Base-by-base conservation (phyloP, 2,329 filamentous ascomycete species). In the Monilinia polystroma region DNA sequence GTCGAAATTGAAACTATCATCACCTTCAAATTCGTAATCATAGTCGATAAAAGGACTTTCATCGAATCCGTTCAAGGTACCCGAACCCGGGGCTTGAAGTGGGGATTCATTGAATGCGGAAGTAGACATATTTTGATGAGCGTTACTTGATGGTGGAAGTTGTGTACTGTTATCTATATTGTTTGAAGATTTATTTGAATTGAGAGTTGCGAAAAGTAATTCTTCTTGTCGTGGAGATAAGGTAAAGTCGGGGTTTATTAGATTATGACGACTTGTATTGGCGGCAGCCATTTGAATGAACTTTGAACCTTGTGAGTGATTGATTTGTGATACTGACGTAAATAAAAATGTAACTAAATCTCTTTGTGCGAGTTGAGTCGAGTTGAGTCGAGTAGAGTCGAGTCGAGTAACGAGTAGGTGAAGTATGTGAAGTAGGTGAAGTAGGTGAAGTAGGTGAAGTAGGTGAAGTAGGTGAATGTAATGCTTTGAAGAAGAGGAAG, bases 1-100 rank as follows among this genome's bases (percentile, higher is more conserved):
- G 69, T 80, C 80, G 58, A 83, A 82, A 66, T 92, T 90, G 76
- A 92, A 93, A 75, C 83, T 88, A 47, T 84, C 85, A 74, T 93
- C 90, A 68, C 82, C 82, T 68, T 93, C 91, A 67, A 92, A 87
- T 57, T 91, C 88, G 71, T 90, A 89, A 71, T 90, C 88, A 73
- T 93, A 95, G 75, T 97, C 92, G 67, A 96, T 83, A 75, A 89
- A 93, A 0, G 93, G 92, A 70, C 90, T 95, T 59, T 93, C 90
- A 43, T 92, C 87, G 55, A 87, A 84, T 70, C 81, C 84, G 66
- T 73, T 75, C 56, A 86, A 76, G 35, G 78, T 78, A 45, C 82
- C 80, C 2, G 80, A 79, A 52, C 79, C 80, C 20, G 79, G 78
- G 67, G 78, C 75, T 67, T 81, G 72, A 57, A 76, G 72, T 20